phyloP scores from a whole-genome alignment of 306 rosid genomes.

The Clitoria ternatea region DNA sequence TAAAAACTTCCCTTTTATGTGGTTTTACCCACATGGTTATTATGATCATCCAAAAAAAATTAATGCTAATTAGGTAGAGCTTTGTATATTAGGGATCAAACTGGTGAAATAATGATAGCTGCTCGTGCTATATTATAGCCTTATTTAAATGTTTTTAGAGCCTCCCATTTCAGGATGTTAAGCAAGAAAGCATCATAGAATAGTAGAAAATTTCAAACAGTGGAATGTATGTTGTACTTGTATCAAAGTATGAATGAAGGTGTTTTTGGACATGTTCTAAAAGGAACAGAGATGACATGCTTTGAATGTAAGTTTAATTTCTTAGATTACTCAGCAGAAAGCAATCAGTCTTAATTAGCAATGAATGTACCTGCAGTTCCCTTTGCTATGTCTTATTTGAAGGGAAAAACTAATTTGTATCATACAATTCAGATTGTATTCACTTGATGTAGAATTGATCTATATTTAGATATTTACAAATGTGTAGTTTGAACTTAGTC shows the following conservation, averaged over 20 bases:
- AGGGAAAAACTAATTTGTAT: neutral
- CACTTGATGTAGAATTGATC: neutral
- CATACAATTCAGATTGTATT: neutral
- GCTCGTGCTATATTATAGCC: no score
- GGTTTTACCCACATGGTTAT: neutral
- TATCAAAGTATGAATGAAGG: neutral
- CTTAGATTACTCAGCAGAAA: neutral
- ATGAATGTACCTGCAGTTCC: neutral
- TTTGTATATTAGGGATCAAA: neutral
- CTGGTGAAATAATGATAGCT: neutral
- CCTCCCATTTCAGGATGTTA: neutral
- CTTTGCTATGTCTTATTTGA: neutral
- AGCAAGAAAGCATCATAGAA: neutral
- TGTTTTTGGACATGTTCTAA: neutral
- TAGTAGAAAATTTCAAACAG: neutral
- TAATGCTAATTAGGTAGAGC: conserved; percentile 2
- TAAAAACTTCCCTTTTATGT: neutral
- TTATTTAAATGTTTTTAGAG: neutral
- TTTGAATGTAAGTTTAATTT: neutral
- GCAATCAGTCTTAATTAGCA: neutral
- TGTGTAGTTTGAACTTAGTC: neutral
- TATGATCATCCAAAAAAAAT: neutral
- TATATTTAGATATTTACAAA: neutral
- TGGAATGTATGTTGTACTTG: neutral
- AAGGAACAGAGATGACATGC: neutral